Conservation (phyloP, 1,139 yeast species). For the Citeromyces siamensis region DNA sequence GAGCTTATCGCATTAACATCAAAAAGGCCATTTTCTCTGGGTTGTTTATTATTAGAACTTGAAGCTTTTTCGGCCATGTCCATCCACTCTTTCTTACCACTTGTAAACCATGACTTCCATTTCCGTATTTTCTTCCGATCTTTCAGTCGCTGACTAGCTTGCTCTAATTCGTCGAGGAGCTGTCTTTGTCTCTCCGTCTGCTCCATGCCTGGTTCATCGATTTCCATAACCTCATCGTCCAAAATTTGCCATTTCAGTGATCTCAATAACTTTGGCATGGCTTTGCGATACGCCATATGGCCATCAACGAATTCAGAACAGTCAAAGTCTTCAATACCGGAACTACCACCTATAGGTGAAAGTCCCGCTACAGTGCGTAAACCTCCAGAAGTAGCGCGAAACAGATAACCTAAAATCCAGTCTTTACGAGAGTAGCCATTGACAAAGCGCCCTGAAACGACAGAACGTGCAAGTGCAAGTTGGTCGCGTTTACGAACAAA, state of each 20-base stretch:
- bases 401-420: conserved; percentile 93
- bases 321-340: conserved; percentile 73
- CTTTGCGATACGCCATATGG: conserved; percentile 93
- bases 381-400: conserved; percentile 95
- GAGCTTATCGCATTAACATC: conserved; percentile 32
- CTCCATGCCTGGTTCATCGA: conserved; percentile 93
- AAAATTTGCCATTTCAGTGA: conserved; percentile 69
- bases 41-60: conserved; percentile 10
- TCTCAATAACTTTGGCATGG: conserved; percentile 72
- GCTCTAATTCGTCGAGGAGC: conserved; percentile 73
- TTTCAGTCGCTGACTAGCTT: conserved; percentile 54
- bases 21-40: conserved; percentile 21
- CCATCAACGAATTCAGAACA: conserved; percentile 85
- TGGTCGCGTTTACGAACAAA: conserved; percentile 71
- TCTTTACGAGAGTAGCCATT: conserved; percentile 89
- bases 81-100: conserved; percentile 86
- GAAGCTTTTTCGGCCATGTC: conserved; percentile 25
- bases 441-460: conserved; percentile 81
- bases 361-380: conserved; percentile 83
- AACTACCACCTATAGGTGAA: conserved; percentile 53
- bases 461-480: conserved; percentile 67
- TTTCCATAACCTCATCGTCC: conserved; percentile 87
- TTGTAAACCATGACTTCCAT: conserved; percentile 44
- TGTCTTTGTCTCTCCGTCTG: conserved; percentile 73
- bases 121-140: conserved; percentile 23